Evolutionary conservation across 257 asterid species (phyloP).

Genomic region (Fraxinus anomala): DNA sequence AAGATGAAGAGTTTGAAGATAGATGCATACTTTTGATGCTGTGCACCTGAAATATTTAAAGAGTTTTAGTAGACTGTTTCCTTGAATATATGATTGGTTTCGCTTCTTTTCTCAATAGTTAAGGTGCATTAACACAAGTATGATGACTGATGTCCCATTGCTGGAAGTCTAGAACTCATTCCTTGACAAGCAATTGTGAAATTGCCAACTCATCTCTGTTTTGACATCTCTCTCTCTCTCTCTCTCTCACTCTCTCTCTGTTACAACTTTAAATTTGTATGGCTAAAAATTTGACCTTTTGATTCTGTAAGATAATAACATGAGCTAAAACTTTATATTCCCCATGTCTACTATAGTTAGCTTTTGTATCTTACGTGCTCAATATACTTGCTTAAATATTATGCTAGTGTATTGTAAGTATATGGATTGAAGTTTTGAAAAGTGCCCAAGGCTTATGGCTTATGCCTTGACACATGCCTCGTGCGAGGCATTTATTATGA

Average conservation of each 20-base stretch:
- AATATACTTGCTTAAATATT: background rate
- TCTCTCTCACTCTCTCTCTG: background rate
- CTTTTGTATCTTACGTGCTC: background rate
- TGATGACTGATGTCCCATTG: background rate
- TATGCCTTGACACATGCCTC: background rate
- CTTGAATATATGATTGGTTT: background rate
- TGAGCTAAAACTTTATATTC: background rate
- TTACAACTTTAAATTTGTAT: background rate
- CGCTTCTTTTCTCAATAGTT: background rate
- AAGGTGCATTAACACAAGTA: background rate
- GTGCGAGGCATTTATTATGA: background rate
- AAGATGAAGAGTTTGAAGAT: constrained; percentile 45
- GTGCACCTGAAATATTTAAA: background rate
- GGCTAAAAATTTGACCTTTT: background rate
- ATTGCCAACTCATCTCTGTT: background rate
- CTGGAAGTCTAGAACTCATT: background rate
- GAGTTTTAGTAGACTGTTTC: background rate
- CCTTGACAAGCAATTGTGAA: background rate
- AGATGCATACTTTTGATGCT: constrained; percentile 29
- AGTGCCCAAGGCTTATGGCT: background rate
- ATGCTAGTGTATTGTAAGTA: background rate
- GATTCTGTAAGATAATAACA: background rate
- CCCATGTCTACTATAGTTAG: background rate
- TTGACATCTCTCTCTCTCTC: background rate
- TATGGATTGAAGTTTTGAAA: background rate